Evolutionary conservation across 768 basidiomycete genomes (phyloP), one percentile per base, ranked within the genome.

Genomic region (Mycena belliarum): DNA sequence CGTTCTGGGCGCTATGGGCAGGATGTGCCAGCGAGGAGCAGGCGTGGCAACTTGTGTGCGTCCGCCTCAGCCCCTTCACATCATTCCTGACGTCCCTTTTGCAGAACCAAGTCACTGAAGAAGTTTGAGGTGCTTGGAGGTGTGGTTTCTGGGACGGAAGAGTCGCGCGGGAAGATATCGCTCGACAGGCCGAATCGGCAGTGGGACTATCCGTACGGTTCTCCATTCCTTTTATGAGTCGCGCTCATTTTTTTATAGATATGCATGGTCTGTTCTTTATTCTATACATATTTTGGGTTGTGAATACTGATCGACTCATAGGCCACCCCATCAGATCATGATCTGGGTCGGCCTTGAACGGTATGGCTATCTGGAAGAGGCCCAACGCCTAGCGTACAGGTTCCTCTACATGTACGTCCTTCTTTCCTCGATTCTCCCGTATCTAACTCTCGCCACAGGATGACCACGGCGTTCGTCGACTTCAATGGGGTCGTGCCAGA

Each of bases 311-410:
- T 56, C 16, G 12, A 12, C 23, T n/a, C 50, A 28, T 58, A 87
- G 87, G 92, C 92, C 92, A n/a, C 92, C 95, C 47, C 95, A 98
- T 72, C 96, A 98, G 73, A 97, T 98, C 69, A 98, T 98, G 91
- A 78, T 89, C 2, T 99, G 96, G 96, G 94, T 98, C 50, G 96
- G 95, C 40, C 79, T 98, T 23, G 94, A 97, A 65, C 87, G 96
- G 51, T 99, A 99, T 68, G 96, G 96, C 2, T 97, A 94, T 71
- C 77, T 91, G 4, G 92, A 96, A 61, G 95, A 97, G 61, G 92
- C 95, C 1, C 93, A 96, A 63, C 82, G 97, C 45, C 76, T 98
- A 47, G 88, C 96, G 1, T 99, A 99, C 74, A 81, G 96, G 50
- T 99, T 91, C 85, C 82, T 97, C n/a, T 98, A 98, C 78, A 97